These are phyloP conservation scores for Acanthamoeba lugdunensis DNA, from an alignment of 208 protist genomes.

Conservation along the genomic window DNA sequence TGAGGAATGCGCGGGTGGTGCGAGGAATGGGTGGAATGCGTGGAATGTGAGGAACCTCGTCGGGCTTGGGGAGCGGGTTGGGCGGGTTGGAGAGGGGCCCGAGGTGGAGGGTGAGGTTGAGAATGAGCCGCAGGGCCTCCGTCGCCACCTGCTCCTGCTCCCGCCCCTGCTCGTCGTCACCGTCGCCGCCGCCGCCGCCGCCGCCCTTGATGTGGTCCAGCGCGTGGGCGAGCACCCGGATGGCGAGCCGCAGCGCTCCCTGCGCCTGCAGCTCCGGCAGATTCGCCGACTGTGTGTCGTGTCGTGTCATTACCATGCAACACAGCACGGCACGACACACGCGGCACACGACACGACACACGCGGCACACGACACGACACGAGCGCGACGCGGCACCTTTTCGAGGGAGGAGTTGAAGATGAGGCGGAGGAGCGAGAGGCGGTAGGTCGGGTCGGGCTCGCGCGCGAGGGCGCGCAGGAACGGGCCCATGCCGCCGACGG, in stretches of 20 bases:
- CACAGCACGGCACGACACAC: too few relatives aligned
- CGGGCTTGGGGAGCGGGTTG: not conserved
- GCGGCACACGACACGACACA: not conserved
- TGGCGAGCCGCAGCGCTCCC: not conserved
- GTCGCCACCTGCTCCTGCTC: not conserved
- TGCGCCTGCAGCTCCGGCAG: not conserved
- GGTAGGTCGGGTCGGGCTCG: not conserved
- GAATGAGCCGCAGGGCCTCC: slow-evolving; percentile 1
- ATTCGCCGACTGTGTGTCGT: not conserved
- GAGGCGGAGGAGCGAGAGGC: not conserved
- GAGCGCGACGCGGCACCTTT: not conserved
- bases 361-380: not conserved
- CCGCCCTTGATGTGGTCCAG: not conserved
- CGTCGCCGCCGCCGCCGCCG: not conserved
- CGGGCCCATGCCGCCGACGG: not conserved
- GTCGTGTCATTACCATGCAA: not conserved
- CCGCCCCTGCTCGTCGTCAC: not conserved
- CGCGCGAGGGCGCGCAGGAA: not conserved
- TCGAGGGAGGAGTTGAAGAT: slow-evolving; percentile 34
- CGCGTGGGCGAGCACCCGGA: not conserved
- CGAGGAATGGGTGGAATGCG: too few relatives aligned
- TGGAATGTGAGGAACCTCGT: not conserved
- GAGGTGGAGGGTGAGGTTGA: slow-evolving; percentile 39
- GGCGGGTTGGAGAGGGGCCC: slow-evolving; percentile 3
- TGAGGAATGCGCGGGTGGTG: too few relatives aligned